Base-by-base conservation (phyloP, 164 flowering plant species). In the Dillenia turbinata region DNA sequence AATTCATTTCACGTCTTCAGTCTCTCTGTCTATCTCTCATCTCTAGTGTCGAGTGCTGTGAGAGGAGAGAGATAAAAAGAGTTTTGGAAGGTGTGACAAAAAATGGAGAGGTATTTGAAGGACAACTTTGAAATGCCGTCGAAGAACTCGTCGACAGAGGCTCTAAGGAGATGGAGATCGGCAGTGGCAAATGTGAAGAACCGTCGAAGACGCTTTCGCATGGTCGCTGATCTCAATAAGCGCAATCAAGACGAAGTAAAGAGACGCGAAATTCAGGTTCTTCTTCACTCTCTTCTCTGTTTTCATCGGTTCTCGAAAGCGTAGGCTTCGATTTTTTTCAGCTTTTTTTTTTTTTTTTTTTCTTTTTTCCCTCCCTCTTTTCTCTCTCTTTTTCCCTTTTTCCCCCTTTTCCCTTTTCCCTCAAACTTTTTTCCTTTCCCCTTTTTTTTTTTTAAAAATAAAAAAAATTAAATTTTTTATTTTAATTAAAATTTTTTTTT, bases 201-300 rank as follows among this genome's bases (percentile, higher is more conserved):
- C 44, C 83, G 61, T 1, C 77, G 81, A 49, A 57, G 89, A 11
- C 63, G 90, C 46, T 85, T 85, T 57, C 85, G 87, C 2, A 60
- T 26, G 50, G 66, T 71, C 53, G 81, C 88, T 11, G 76, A 83
- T 74, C 83, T 85, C 61, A 77, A 19, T 44, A 83, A 83, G 67
- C 73, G 88, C 19, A 19, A 62, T 12, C 82, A 79, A 66, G 74
- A 71, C 15, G 79, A 79, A 49, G 66, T 60, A 66, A 69, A 75
- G 57, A 70, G 63, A 50, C 68, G 49, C 56, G 65, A 60, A 43
- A 73, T 80, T 68, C 69, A 80, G 84, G 86, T 80, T 8, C 40
- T 44, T 43, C 51, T 24, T 45, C 59, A 44, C 33, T 71, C 47
- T 56, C 44, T 49, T 10, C 12, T 5, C 40, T 33, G 40, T 4